Evolutionary conservation across 371 early-diverging fungal species (phyloP).

Genomic region (Entomophthora muscae): DNA sequence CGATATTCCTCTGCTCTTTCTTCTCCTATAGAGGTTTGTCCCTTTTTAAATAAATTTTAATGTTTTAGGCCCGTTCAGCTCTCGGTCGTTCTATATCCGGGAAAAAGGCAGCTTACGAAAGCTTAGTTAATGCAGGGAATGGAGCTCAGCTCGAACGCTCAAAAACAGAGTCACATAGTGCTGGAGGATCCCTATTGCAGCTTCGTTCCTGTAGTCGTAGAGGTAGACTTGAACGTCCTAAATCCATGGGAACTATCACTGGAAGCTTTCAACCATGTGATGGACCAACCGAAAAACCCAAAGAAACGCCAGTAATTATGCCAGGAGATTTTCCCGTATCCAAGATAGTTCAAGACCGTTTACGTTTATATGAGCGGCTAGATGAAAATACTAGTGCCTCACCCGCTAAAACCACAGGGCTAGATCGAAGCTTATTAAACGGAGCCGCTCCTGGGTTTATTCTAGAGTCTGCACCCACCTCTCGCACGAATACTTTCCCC

Average conservation of each 20-base stretch:
- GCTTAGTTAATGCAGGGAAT: constrained; percentile 3
- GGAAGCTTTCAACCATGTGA: too few relatives aligned
- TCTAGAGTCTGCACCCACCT: not conserved
- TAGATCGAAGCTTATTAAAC: too few relatives aligned
- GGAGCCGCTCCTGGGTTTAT: not conserved
- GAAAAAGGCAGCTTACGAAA: constrained; percentile 8
- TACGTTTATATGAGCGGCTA: not conserved
- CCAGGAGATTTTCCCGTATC: constrained; percentile 4
- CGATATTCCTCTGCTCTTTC: constrained; percentile 1
- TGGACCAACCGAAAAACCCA: not conserved
- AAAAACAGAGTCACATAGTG: not conserved
- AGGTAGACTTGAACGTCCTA: not conserved
- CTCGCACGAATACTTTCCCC: not conserved
- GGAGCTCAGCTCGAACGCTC: not conserved
- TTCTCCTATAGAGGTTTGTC: not conserved
- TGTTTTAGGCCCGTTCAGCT: constrained; percentile 1
- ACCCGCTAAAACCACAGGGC: too few relatives aligned
- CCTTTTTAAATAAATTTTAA: not conserved
- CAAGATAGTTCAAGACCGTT: constrained; percentile 3
- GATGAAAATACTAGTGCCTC: not conserved
- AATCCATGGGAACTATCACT: not conserved
- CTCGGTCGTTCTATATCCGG: not conserved
- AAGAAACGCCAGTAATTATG: not conserved
- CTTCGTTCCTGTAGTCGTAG: not conserved
- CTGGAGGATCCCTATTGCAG: not conserved